Evolutionary conservation across 176 grass and related monocot genomes (phyloP).

Genomic region (Coix lacrymajobi): DNA sequence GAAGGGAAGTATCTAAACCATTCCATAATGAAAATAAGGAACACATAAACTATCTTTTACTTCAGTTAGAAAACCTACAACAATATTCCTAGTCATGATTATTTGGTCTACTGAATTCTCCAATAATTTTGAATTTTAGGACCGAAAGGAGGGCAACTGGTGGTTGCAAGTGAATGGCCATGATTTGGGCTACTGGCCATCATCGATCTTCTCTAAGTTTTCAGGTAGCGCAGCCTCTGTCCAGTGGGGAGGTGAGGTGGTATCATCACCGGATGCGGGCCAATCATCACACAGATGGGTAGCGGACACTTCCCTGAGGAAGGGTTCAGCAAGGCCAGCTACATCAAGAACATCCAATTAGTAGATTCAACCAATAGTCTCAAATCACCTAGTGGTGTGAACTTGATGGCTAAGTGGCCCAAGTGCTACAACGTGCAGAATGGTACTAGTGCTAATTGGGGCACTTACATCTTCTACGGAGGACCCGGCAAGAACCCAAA

Average conservation of each 20-base stretch:
- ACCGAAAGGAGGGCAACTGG: slow-evolving; percentile 69
- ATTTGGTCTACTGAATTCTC: neutral
- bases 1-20: neutral
- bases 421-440: slow-evolving; percentile 74
- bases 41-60: neutral
- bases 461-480: slow-evolving; percentile 79
- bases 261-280: slow-evolving; percentile 31
- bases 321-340: slow-evolving; percentile 72
- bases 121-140: slow-evolving; percentile 24
- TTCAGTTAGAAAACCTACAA: neutral
- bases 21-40: neutral
- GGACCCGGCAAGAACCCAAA: slow-evolving; percentile 58
- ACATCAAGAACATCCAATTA: slow-evolving; percentile 73
- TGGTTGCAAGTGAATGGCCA: slow-evolving; percentile 66
- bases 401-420: slow-evolving; percentile 49
- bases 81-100: neutral
- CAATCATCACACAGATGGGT: slow-evolving; percentile 82
- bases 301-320: slow-evolving; percentile 71
- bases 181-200: slow-evolving; percentile 70
- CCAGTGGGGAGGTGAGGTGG: slow-evolving; percentile 78
- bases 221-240: slow-evolving; percentile 56
- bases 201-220: slow-evolving; percentile 67
- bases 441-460: slow-evolving; percentile 72
- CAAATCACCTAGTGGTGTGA: slow-evolving; percentile 39
- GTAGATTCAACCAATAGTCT: slow-evolving; percentile 65